Evolutionary conservation across 108 stramenopile genomes (phyloP).

Genomic region (Fragilariopsis cylindrus): DNA sequence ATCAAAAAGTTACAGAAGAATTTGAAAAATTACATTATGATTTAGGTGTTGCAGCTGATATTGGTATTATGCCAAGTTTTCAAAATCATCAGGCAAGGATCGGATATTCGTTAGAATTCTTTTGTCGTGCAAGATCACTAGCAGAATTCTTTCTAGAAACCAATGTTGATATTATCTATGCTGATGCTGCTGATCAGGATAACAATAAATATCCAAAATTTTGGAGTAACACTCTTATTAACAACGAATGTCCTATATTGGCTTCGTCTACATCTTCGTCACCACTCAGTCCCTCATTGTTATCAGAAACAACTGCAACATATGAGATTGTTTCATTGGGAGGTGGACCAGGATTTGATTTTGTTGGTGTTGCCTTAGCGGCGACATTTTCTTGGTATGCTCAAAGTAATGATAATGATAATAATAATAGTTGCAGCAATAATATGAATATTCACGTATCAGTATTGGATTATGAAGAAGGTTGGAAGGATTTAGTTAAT

Average conservation of each 20-base stretch:
- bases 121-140: constrained; percentile 45
- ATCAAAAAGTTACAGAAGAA: constrained; percentile 29
- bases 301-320: not conserved
- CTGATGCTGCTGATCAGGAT: not conserved
- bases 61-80: constrained; percentile 52
- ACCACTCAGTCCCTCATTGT: not conserved
- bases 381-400: constrained; percentile 25
- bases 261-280: not conserved
- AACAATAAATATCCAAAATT: not conserved
- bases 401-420: not conserved
- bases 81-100: constrained; percentile 44
- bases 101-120: constrained; percentile 61
- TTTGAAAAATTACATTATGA: constrained; percentile 33
- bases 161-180: not conserved
- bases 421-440: not conserved
- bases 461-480: constrained; percentile 65
- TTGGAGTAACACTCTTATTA: not conserved
- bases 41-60: constrained; percentile 52
- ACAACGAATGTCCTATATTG: not conserved
- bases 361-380: constrained; percentile 44
- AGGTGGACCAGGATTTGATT: constrained; percentile 74
- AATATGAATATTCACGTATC: constrained; percentile 26
- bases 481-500: constrained; percentile 54
- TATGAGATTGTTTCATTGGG: constrained; percentile 42
- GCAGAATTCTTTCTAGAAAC: constrained; percentile 45